Evolutionary conservation across 2,329 filamentous ascomycete genomes (phyloP), one percentile per base, ranked within the genome.

Genomic region (Hyphodiscus sp.): DNA sequence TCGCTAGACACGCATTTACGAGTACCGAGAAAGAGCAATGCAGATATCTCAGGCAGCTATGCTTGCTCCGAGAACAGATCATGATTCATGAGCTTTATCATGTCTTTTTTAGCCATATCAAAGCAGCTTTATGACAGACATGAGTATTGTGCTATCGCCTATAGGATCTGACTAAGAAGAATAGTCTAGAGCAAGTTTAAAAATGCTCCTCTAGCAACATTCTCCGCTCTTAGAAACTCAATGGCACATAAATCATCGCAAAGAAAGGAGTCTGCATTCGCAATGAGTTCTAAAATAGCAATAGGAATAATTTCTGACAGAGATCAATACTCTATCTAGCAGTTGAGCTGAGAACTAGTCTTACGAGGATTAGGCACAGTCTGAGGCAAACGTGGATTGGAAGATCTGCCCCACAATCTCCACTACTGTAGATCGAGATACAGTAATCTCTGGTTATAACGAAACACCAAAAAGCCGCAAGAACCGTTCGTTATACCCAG

Each of bases 161-260:
- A 13, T 38, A 38, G 33, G 4, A 38, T 38, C 11, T 38, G 4
- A 13, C 5, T 4, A 38, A 13, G 33, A 38, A 4, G 13, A 38
- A 38, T 4, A 38, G 33, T 10, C 11, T 6, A 6, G 16, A 38
- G 11, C 33, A 13, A 38, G 33, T 10, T 38, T 10, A 5, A 38
- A 10, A 38, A 5, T 2, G 11, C 11, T 10, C 11, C 16, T 15
- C 33, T 10, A 38, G 16, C 33, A 38, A 38, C 33, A 38, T 38
- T 5, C 16, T n/a, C 33, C 5, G 11, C 11, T n/a, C 11, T n/a
- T 13, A 38, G 33, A 38, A 67, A 67, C 45, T 65, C 48, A 19
- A 60, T 20, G 2, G 62, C 62, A 53, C 23, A 26, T 26, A 26
- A 8, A 26, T 68, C 61, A 42, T 44, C 51, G 47, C 66, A 69